Percentiles rank a stretch among this genome's conserved stretches.
phyloP scores from a whole-genome alignment of 768 basidiomycete genomes.

The Tulasnella sp. region DNA sequence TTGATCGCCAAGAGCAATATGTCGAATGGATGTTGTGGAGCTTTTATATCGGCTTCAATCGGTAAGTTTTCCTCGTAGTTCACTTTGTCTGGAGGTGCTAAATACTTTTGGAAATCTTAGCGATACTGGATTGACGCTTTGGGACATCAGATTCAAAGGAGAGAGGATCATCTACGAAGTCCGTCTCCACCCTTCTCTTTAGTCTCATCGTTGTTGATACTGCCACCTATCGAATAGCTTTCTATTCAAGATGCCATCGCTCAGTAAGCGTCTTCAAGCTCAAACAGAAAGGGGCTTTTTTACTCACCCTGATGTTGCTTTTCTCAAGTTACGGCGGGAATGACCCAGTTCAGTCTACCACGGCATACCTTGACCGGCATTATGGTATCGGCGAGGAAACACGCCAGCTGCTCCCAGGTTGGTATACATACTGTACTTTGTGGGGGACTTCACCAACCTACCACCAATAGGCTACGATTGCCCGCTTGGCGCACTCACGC shows the following conservation, averaged over 20 bases:
- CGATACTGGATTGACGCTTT: conserved; percentile 5
- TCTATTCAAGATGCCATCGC: conserved; percentile 2
- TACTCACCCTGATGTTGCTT: background rate
- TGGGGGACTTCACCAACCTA: background rate
- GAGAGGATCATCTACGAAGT: conserved; percentile 8
- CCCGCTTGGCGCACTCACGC: background rate
- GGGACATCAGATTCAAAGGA: conserved; percentile 9
- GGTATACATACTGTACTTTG: background rate
- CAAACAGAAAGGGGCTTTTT: background rate
- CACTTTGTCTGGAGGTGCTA: background rate
- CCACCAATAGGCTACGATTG: background rate
- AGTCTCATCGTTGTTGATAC: background rate
- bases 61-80: background rate
- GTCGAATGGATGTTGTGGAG: conserved; percentile 11
- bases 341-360: conserved; percentile 6
- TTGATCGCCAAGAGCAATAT: background rate
- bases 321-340: background rate
- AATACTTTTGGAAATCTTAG: background rate
- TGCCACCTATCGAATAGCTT: background rate
- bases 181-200: background rate
- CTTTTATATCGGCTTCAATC: conserved; percentile 7
- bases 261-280: background rate
- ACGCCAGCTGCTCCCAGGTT: background rate
- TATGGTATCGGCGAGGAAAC: background rate
- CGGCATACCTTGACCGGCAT: background rate